Conservation (phyloP, 1,284 basidiomycete species). For the Pterulicium gracile region DNA sequence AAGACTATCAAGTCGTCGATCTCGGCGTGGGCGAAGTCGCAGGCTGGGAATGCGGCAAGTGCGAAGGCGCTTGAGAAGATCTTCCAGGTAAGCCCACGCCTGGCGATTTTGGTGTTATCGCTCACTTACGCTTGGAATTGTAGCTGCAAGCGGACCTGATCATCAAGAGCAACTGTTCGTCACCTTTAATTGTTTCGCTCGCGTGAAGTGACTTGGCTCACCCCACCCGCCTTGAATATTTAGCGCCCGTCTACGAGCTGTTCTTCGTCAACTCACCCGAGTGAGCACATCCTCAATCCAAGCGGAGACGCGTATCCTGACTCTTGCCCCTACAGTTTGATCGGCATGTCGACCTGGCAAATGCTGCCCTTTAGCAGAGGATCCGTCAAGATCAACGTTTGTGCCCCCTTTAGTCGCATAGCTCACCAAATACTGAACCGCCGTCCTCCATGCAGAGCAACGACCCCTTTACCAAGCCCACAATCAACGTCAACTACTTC, state of each 20-base stretch:
- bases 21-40: slow-evolving; percentile 27
- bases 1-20: slow-evolving; percentile 23
- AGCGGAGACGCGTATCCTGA: too few species aligned
- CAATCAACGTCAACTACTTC: slow-evolving; percentile 39
- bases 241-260: slow-evolving; percentile 35
- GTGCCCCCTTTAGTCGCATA: slow-evolving; percentile 5
- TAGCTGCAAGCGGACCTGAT: slow-evolving; percentile 28
- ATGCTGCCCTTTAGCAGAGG: slow-evolving; percentile 45
- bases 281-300: slow-evolving; percentile 17
- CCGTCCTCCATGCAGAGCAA: slow-evolving; percentile 20
- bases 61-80: slow-evolving; percentile 29
- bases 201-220: too few species aligned
- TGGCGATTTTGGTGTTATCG: background rate
- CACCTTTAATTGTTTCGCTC: too few species aligned
- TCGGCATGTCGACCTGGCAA: slow-evolving; percentile 41
- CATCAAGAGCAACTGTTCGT: too few species aligned
- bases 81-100: slow-evolving; percentile 16
- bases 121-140: background rate
- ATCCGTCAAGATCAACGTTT: slow-evolving; percentile 33
- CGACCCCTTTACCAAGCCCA: slow-evolving; percentile 34
- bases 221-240: too few species aligned
- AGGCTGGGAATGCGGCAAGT: slow-evolving; percentile 25
- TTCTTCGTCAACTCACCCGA: slow-evolving; percentile 31
- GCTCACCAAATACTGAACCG: too few species aligned
- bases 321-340: slow-evolving; percentile 19